Percentiles rank a stretch among this genome's conserved stretches.
Evolutionary conservation across 1,284 basidiomycete species (phyloP).

Genomic region (Waitea zeae): DNA sequence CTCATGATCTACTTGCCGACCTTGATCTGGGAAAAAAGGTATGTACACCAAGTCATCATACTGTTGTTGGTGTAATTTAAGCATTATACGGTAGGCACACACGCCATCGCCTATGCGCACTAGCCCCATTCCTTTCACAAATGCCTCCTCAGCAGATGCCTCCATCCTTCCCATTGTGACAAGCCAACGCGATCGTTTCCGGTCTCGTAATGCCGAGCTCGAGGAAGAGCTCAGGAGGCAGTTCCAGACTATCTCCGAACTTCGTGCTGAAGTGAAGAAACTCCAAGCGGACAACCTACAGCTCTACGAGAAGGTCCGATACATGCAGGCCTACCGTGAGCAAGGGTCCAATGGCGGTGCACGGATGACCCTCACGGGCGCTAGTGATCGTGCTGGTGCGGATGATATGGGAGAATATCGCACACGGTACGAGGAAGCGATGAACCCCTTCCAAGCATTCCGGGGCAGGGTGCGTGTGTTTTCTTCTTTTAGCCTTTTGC

Average conservation of each 20-base stretch:
- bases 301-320: slow-evolving; percentile 90
- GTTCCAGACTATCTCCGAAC: slow-evolving; percentile 83
- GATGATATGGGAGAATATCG: slow-evolving; percentile 84
- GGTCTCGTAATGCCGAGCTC: slow-evolving; percentile 88
- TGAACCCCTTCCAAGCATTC: slow-evolving; percentile 98
- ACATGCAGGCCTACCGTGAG: slow-evolving; percentile 87
- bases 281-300: slow-evolving; percentile 89
- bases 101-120: slow-evolving; percentile 29
- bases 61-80: too few species aligned
- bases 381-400: slow-evolving; percentile 41
- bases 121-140: slow-evolving; percentile 51
- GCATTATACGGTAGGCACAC: too few species aligned
- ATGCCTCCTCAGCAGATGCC: slow-evolving; percentile 68
- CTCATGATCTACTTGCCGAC: slow-evolving; percentile 34
- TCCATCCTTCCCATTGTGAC: slow-evolving; percentile 95
- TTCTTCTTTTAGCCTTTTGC: not conserved
- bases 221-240: slow-evolving; percentile 96
- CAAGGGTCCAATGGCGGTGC: slow-evolving; percentile 23
- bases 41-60: too few species aligned
- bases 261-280: slow-evolving; percentile 75
- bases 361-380: slow-evolving; percentile 29
- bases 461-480: slow-evolving; percentile 62
- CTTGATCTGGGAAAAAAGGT: slow-evolving; percentile 60
- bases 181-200: slow-evolving; percentile 88
- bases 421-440: slow-evolving; percentile 83